Evolutionary conservation across 306 rosid genomes (phyloP), one percentile per base, ranked within the genome.

Genomic region (Prosopis cineraria): DNA sequence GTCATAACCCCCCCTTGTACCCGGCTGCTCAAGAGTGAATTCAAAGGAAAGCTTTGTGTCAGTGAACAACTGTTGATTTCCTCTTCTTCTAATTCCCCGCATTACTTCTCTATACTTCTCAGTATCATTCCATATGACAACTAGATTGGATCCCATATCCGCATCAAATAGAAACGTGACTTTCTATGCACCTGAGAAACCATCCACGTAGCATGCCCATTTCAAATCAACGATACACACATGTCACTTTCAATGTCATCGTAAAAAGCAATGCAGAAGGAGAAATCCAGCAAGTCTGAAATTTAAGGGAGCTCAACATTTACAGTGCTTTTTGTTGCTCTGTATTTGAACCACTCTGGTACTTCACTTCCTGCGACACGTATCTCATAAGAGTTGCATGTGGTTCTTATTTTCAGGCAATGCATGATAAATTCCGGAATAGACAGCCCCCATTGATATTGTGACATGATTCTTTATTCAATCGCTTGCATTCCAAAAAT

Each of bases 61-160:
- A 19, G 45, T 34, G 17, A 34, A 22, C 1, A 33, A 63, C 62
- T 55, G 31, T 16, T 36, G 45, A 19, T 36, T 12, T 34, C 36
- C 17, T 33, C 17, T 33, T 9, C 11, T 8, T 8, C n/a, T 37
- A 63, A 63, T 63, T 62, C 3, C 14, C 10, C 3, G 3, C 6
- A 8, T 3, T 1, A 16, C 3, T 0, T 20, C 3, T 1, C 39
- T 0, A 0, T 48, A 1, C 10, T 1, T 8, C 3, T 3, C 11
- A 20, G 3, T 13, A 20, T 20, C 3, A 52, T 64, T 16, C 69
- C 16, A 36, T 36, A 64, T 10, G 4, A 2, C 8, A 64, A 64
- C 70, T 34, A 20, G 50, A 66, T 66, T 33, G 1, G 8, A 37
- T 0, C 37, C 37, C 31, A 10, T 9, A 9, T 7, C 0, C n/a